Evolutionary conservation across 2,329 filamentous ascomycete species (phyloP).

Genomic region (Paecilomyces sp.): DNA sequence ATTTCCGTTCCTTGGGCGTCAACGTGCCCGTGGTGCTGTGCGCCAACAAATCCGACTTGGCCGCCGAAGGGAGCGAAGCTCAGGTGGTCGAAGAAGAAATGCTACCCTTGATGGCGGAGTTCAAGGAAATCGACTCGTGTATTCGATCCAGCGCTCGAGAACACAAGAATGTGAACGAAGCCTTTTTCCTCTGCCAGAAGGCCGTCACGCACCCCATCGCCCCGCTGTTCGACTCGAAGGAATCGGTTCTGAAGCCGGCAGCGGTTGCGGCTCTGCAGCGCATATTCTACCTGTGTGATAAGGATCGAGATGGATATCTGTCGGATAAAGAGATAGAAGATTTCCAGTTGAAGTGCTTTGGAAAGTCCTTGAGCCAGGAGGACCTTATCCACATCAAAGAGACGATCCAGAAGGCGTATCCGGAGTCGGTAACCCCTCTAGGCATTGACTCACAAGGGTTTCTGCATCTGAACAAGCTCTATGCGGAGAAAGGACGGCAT

Average conservation of each 20-base stretch:
- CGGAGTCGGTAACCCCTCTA: slow-evolving; percentile 54
- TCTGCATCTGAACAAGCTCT: slow-evolving; percentile 85
- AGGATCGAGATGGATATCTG: slow-evolving; percentile 88
- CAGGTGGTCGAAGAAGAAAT: slow-evolving; percentile 95
- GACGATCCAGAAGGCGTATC: slow-evolving; percentile 65
- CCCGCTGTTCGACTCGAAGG: slow-evolving; percentile 93
- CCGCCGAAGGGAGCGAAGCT: slow-evolving; percentile 64
- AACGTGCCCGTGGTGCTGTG: slow-evolving; percentile 96
- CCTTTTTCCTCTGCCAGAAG: slow-evolving; percentile 97
- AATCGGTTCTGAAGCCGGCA: slow-evolving; percentile 77
- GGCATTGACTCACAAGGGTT: slow-evolving; percentile 82
- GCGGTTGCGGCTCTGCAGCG: slow-evolving; percentile 79
- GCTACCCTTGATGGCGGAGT: slow-evolving; percentile 96
- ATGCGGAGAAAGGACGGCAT: slow-evolving; percentile 93
- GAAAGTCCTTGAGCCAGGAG: slow-evolving; percentile 71
- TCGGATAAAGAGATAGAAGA: slow-evolving; percentile 85
- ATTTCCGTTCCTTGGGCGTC: slow-evolving; percentile 95
- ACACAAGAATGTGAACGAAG: slow-evolving; percentile 89
- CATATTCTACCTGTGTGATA: slow-evolving; percentile 93
- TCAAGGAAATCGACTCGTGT: slow-evolving; percentile 97
- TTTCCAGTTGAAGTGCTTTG: slow-evolving; percentile 88
- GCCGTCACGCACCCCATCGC: slow-evolving; percentile 96
- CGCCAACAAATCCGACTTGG: slow-evolving; percentile 93
- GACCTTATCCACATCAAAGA: slow-evolving; percentile 89
- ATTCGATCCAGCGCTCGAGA: slow-evolving; percentile 89